Evolutionary conservation across 2,329 filamentous ascomycete genomes (phyloP).

Genomic region (Phyllosticta ampelicida): DNA sequence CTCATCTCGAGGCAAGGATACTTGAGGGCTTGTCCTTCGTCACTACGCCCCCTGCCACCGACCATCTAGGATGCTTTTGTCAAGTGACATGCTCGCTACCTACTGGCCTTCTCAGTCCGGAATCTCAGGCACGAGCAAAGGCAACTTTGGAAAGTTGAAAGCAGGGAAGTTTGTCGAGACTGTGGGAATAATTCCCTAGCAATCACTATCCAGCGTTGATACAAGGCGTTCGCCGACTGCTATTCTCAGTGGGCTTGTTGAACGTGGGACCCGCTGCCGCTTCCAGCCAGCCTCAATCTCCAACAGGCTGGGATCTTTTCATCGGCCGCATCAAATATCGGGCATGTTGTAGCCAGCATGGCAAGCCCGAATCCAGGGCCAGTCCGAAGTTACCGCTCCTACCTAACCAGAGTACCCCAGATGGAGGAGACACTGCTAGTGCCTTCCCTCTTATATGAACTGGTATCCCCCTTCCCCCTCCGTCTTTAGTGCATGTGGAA

Average conservation of each 20-base stretch:
- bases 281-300: neutral
- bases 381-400: neutral
- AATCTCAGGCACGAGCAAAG: neutral
- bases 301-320: neutral
- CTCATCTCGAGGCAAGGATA: neutral
- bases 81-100: neutral
- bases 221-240: neutral
- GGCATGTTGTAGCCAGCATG: neutral
- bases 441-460: neutral
- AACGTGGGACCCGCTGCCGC: neutral
- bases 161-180: neutral
- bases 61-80: neutral
- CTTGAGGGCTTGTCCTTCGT: neutral
- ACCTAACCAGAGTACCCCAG: neutral
- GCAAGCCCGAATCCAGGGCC: neutral
- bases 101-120: neutral
- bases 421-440: neutral
- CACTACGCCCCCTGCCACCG: neutral
- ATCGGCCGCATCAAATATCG: neutral
- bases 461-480: neutral
- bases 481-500: neutral
- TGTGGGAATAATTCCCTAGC: neutral
- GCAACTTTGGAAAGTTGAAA: neutral
- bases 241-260: neutral
- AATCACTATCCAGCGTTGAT: neutral